Evolutionary conservation across 768 basidiomycete genomes (phyloP).

Genomic region (Amanita phalloides): DNA sequence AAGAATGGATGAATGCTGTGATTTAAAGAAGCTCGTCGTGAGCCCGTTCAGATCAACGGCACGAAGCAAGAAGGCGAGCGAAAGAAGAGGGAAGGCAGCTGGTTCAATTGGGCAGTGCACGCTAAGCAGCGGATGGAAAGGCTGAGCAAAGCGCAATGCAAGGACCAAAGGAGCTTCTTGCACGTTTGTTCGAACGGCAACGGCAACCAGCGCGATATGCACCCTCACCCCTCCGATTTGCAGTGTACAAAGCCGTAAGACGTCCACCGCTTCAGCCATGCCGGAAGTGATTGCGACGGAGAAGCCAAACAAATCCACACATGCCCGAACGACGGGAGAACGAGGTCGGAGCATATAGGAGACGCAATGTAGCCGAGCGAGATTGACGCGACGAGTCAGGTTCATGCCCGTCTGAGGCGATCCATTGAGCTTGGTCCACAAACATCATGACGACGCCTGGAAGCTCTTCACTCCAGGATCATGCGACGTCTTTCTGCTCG

Average conservation of each 20-base stretch:
- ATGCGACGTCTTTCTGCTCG: neutral
- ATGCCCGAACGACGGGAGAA: neutral
- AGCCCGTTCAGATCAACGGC: slow-evolving; percentile 6
- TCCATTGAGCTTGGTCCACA: neutral
- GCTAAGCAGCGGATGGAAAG: neutral
- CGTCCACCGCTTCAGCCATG: slow-evolving; percentile 2
- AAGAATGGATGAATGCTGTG: neutral
- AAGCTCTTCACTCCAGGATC: too few relatives aligned
- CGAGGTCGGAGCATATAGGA: neutral
- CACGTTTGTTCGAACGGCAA: slow-evolving; percentile 1
- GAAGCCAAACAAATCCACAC: slow-evolving; percentile 4
- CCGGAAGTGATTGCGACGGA: slow-evolving; percentile 5
- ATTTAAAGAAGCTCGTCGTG: slow-evolving; percentile 4
- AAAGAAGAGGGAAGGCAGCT: slow-evolving; percentile 3
- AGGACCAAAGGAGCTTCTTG: neutral
- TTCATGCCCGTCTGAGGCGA: neutral
- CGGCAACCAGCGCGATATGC: slow-evolving; percentile 4
- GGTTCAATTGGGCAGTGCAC: neutral
- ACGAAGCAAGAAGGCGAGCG: neutral
- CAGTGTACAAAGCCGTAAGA: slow-evolving; percentile 1
- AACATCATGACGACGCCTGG: neutral
- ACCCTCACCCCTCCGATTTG: slow-evolving; percentile 1
- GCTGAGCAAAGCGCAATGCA: slow-evolving; percentile 1
- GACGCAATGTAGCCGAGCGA: neutral
- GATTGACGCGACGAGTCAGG: slow-evolving; percentile 2